Evolutionary conservation across 2,329 filamentous ascomycete genomes (phyloP).

Genomic region (Zymoseptoria crescenta): DNA sequence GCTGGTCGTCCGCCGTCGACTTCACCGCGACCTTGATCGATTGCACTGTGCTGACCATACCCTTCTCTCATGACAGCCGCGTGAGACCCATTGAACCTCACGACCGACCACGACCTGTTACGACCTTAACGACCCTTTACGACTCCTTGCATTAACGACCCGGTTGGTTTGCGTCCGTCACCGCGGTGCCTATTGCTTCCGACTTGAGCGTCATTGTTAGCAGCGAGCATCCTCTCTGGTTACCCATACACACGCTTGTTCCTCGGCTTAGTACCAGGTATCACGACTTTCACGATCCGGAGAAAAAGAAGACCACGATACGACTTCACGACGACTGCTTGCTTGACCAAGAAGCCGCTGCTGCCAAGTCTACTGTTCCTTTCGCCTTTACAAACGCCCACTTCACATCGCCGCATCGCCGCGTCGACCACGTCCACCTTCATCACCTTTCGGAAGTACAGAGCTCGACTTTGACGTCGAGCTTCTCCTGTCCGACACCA

Average conservation of each 20-base stretch:
- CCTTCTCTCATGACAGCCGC: constrained; percentile 8
- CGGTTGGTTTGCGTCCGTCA: constrained; percentile 22
- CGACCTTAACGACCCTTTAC: constrained; percentile 28
- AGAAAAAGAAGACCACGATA: background rate
- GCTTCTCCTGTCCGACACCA: constrained; percentile 8
- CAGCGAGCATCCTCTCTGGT: constrained; percentile 14
- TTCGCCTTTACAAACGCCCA: background rate
- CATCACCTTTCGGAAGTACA: background rate
- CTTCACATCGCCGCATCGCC: background rate
- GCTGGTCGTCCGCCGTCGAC: background rate
- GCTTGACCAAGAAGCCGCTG: background rate
- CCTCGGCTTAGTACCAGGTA: background rate
- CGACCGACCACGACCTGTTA: constrained; percentile 27
- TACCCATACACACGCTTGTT: background rate
- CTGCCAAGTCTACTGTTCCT: background rate
- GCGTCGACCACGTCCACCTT: background rate
- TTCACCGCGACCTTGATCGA: constrained; percentile 11
- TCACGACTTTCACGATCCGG: constrained; percentile 1
- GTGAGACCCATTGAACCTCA: constrained; percentile 21
- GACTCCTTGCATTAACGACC: constrained; percentile 30
- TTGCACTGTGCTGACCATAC: constrained; percentile 11
- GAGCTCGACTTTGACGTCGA: constrained; percentile 15
- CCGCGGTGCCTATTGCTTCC: constrained; percentile 18
- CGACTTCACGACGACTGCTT: background rate
- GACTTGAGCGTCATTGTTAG: constrained; percentile 19